Conservation (phyloP, 192 early-diverging fungal genomes). For the Diversispora epigaea region DNA sequence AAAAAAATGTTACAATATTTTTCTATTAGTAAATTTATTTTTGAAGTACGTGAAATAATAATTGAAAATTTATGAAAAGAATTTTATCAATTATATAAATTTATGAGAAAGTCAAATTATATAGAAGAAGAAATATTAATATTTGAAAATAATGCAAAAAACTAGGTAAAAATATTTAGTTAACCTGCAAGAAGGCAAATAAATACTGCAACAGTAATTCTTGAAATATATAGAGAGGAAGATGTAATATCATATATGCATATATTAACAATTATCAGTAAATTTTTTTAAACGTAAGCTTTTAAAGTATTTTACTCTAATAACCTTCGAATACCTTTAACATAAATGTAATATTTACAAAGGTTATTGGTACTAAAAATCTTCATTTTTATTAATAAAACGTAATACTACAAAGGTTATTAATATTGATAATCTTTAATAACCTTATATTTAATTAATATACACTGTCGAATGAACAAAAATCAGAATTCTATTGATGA, state of each 20-base stretch:
- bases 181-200: background rate
- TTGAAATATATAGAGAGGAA: background rate
- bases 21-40: background rate
- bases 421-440: no score
- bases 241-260: background rate
- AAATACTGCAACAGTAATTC: background rate
- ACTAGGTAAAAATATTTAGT: background rate
- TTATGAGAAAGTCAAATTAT: background rate
- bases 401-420: no score
- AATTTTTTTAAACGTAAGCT: no score
- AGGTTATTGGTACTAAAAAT: no score
- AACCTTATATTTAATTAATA: no score
- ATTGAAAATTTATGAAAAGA: background rate
- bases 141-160: background rate
- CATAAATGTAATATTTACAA: no score
- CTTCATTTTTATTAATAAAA: no score
- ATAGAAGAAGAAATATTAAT: background rate
- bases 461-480: no score
- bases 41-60: background rate
- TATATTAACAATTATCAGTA: background rate
- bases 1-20: conserved; percentile 6
- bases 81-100: conserved; percentile 1
- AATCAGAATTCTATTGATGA: no score
- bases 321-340: no score
- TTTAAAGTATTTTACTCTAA: no score